phyloP scores from a whole-genome alignment of 306 rosid genomes.

The Glycine tomentella region DNA sequence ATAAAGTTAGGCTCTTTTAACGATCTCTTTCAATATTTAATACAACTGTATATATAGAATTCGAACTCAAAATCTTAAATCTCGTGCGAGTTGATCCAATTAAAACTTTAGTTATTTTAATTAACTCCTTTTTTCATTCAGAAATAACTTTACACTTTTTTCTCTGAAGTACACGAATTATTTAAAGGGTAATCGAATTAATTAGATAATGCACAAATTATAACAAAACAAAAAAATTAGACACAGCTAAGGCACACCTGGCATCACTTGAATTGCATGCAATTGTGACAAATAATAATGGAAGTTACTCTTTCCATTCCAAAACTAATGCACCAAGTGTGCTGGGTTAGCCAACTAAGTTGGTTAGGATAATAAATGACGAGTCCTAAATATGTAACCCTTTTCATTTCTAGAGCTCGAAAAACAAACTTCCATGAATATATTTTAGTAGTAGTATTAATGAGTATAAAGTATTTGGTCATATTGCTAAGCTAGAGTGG shows the following conservation, averaged over 20 bases:
- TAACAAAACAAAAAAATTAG: not conserved
- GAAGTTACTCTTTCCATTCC: constrained; percentile 21
- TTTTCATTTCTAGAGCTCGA: constrained; percentile 4
- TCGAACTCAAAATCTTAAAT: too few relatives aligned
- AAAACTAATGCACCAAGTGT: not conserved
- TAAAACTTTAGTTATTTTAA: too few relatives aligned
- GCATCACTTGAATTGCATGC: constrained; percentile 21
- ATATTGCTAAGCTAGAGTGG: too few relatives aligned
- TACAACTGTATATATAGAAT: too few relatives aligned
- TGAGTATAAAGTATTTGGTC: not conserved
- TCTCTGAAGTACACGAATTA: not conserved
- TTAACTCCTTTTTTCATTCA: too few relatives aligned
- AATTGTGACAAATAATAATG: constrained; percentile 2
- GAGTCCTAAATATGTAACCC: not conserved
- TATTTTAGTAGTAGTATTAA: not conserved
- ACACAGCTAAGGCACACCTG: not conserved
- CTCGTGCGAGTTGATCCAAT: too few relatives aligned
- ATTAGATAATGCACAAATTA: not conserved
- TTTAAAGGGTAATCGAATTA: not conserved
- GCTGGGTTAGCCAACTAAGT: not conserved
- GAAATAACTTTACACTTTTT: too few relatives aligned
- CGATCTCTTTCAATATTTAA: too few relatives aligned
- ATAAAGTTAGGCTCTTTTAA: too few relatives aligned
- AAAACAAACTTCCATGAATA: not conserved
- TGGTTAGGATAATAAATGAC: constrained; percentile 20